Base-by-base conservation (phyloP, 768 basidiomycete genomes). In the Tulasnella sp. region DNA sequence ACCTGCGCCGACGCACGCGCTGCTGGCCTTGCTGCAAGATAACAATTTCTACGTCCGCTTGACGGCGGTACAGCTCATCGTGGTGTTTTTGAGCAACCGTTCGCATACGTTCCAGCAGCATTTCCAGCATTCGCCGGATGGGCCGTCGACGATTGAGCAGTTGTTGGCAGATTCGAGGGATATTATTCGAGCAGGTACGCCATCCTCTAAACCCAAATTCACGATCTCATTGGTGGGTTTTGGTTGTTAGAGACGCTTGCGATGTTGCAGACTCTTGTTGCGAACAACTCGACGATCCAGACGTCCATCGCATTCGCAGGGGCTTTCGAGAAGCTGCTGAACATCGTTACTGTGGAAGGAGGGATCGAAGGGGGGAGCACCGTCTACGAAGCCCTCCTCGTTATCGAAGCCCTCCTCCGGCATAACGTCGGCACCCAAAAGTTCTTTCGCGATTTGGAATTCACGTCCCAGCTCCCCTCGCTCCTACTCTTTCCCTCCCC, bases 391-490 rank as follows among this genome's bases (percentile, higher is more conserved):
- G 87, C 88, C n/a, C 71, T 99, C 57, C 75, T 78, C 15, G 91
- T 87, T 62, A 79, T 91, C 14, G 91, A 91, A 61, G 78, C 79
- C n/a, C 71, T 99, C 19, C 73, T 99, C 60, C 78, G 90, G 27
- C 94, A 86, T 72, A 98, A 99, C 69, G 79, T 82, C 23, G 93
- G 91, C 8, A 99, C 98, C 68, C 93, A 99, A 91, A 96, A 91
- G 66, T 98, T 96, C 73, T 96, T 99, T 72, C 83, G 88, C 46
- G 92, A 93, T 71, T 87, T 90, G 1, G 68, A 84, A 60, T 71
- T 93, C 62, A 76, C 83, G 62, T 69, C 84, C 58, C 64, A 83
- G 55, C 64, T 92, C 58, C 78, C 82, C 61, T 80, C 77, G 25
- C 75, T 84, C 21, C 75, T 85, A 41, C 81, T 80, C 43, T 91